phyloP scores from a whole-genome alignment of 2,329 filamentous ascomycete genomes.

The Rachicladosporium sp. region DNA sequence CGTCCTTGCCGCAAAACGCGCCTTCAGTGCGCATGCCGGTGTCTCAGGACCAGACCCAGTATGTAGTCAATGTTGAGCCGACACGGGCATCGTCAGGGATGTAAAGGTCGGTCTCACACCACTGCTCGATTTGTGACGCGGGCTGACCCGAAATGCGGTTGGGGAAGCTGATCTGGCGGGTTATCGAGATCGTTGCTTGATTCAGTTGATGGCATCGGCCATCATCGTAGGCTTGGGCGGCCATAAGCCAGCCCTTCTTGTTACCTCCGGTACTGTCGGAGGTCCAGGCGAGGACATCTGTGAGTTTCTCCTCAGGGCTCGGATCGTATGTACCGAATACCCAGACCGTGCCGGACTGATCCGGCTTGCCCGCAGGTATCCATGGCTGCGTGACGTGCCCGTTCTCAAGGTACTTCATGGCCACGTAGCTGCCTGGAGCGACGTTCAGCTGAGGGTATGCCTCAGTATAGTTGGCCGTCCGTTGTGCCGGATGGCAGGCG shows the following conservation, averaged over 20 bases:
- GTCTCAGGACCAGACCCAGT: slow-evolving; percentile 97
- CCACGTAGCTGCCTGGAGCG: slow-evolving; percentile 35
- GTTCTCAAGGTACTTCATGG: slow-evolving; percentile 40
- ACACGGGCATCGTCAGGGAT: slow-evolving; percentile 55
- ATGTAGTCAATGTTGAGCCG: slow-evolving; percentile 58
- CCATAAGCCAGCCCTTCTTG: slow-evolving; percentile 60
- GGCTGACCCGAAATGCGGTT: slow-evolving; percentile 41
- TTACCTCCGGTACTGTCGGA: slow-evolving; percentile 69
- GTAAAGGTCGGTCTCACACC: slow-evolving; percentile 71
- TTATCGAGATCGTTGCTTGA: slow-evolving; percentile 40
- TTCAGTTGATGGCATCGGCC: slow-evolving; percentile 79
- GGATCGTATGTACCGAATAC: slow-evolving; percentile 38
- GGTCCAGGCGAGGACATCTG: slow-evolving; percentile 68
- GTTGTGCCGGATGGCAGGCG: slow-evolving; percentile 55
- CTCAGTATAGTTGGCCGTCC: slow-evolving; percentile 41
- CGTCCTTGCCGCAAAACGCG: slow-evolving; percentile 35
- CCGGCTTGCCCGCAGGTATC: slow-evolving; percentile 30
- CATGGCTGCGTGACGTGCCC: slow-evolving; percentile 35
- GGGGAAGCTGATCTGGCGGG: slow-evolving; percentile 47
- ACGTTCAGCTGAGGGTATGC: slow-evolving; percentile 52
- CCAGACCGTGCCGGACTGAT: slow-evolving; percentile 33
- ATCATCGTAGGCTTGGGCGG: slow-evolving; percentile 75
- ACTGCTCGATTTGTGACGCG: slow-evolving; percentile 41
- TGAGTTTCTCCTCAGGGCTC: slow-evolving; percentile 43
- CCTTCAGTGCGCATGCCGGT: slow-evolving; percentile 31